Conservation (phyloP, 768 basidiomycete genomes). For the Lepiota subincarnata region DNA sequence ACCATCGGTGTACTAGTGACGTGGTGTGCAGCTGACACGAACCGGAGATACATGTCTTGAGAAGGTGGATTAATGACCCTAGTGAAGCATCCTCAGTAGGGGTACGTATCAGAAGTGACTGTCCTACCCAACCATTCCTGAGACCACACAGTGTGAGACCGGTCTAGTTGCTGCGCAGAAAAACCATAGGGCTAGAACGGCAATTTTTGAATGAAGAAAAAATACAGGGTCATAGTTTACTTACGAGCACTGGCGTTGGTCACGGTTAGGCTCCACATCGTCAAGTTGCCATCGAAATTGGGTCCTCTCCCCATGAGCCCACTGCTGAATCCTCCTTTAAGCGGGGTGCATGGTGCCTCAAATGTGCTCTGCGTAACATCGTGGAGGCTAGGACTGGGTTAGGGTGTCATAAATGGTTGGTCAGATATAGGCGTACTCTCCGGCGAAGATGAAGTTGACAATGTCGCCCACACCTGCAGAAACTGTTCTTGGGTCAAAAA, state of each 20-base stretch:
- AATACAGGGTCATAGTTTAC: conserved; percentile 3
- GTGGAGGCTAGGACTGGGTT: conserved; percentile 25
- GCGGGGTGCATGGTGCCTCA: conserved; percentile 33
- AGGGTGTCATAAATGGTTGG: not conserved
- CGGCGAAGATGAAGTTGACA: conserved; percentile 35
- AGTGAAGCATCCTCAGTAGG: not conserved
- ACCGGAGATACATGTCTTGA: conserved; percentile 18
- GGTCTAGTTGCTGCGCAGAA: conserved; percentile 34
- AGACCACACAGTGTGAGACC: conserved; percentile 27
- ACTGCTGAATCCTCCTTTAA: conserved; percentile 38
- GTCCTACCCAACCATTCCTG: conserved; percentile 38
- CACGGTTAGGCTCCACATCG: conserved; percentile 32
- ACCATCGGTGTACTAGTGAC: conserved; percentile 24
- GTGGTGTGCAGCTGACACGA: conserved; percentile 23
- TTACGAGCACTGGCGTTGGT: conserved; percentile 27
- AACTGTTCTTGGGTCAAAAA: conserved; percentile 31
- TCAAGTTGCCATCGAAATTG: conserved; percentile 16
- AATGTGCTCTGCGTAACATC: conserved; percentile 36
- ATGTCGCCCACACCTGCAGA: conserved; percentile 30
- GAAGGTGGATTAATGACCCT: conserved; percentile 37
- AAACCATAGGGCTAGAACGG: conserved; percentile 30
- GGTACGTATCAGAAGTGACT: not conserved
- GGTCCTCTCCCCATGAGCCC: conserved; percentile 24
- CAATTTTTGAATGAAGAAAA: not conserved
- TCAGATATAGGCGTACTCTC: conserved; percentile 24